These are phyloP conservation scores for Trypanosoma lewisi DNA, from an alignment of 208 protist species.

Conservation along the genomic window DNA sequence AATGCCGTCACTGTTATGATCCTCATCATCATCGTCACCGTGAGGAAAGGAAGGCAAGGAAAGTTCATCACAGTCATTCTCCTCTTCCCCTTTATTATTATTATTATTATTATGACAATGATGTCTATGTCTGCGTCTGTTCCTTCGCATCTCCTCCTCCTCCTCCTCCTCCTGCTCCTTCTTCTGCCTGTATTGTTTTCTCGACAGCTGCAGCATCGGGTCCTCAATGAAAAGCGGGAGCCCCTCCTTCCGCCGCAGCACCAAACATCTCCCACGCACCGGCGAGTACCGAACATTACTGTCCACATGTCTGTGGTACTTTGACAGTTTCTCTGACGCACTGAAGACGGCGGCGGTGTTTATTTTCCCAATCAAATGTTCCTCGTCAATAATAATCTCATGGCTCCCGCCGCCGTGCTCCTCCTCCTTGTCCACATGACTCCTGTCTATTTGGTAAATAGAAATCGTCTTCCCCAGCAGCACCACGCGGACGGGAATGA, in stretches of 20 bases:
- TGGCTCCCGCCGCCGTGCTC: too few relatives aligned
- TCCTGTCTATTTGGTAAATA: conserved; percentile 60
- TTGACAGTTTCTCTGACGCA: conserved; percentile 48
- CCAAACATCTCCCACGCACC: conserved; percentile 65
- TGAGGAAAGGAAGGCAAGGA: too few relatives aligned
- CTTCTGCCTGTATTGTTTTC: conserved; percentile 13
- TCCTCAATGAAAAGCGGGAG: conserved; percentile 65
- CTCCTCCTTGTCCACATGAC: conserved; percentile 10
- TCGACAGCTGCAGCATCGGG: conserved; percentile 32
- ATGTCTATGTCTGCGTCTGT: background rate
- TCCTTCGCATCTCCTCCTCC: background rate
- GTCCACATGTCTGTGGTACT: conserved; percentile 78
- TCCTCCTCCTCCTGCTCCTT: conserved; percentile 16
- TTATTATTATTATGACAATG: background rate
- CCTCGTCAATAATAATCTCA: conserved; percentile 31
- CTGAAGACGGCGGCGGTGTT: conserved; percentile 48
- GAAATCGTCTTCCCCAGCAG: conserved; percentile 63
- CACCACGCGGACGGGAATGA: conserved; percentile 66
- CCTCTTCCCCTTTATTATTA: too few relatives aligned
- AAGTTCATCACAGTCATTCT: too few relatives aligned
- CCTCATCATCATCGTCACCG: too few relatives aligned
- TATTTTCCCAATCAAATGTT: conserved; percentile 75
- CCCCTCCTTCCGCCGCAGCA: conserved; percentile 41
- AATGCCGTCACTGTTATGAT: too few relatives aligned
- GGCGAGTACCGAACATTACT: conserved; percentile 46